Evolutionary conservation across 257 asterid species (phyloP).

Genomic region (Striga asiatica): DNA sequence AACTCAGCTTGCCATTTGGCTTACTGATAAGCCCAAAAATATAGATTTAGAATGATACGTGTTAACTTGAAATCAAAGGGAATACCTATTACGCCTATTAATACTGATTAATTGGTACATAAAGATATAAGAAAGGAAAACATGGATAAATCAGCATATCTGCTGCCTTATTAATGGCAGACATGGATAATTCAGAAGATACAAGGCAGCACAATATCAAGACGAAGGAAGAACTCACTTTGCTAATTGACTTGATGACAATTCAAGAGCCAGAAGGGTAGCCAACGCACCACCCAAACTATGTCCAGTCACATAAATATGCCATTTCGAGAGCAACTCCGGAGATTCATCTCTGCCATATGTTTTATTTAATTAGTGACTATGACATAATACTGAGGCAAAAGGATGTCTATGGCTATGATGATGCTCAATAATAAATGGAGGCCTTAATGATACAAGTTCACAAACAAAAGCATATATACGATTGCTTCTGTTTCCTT

Average conservation of each 20-base stretch:
- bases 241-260: slow-evolving; percentile 78
- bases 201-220: slow-evolving; percentile 3
- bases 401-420: not conserved
- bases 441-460: not conserved
- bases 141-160: not conserved
- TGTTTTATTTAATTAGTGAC: slow-evolving; percentile 4
- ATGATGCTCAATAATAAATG: not conserved
- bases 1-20: too few species aligned
- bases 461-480: too few species aligned
- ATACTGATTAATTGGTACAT: too few species aligned
- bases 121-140: too few species aligned
- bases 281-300: slow-evolving; percentile 99
- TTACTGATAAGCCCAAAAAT: too few species aligned
- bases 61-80: too few species aligned
- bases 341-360: slow-evolving; percentile 36
- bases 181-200: not conserved
- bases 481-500: too few species aligned
- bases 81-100: too few species aligned
- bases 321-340: slow-evolving; percentile 54
- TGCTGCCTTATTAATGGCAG: not conserved
- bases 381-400: not conserved
- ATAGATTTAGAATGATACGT: too few species aligned
- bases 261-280: slow-evolving; percentile 85
- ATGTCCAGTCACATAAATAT: slow-evolving; percentile 89
- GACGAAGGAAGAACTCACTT: slow-evolving; percentile 42